phyloP scores from a whole-genome alignment of 2,329 filamentous ascomycete genomes.

The Allantophomopsis lycopodina region DNA sequence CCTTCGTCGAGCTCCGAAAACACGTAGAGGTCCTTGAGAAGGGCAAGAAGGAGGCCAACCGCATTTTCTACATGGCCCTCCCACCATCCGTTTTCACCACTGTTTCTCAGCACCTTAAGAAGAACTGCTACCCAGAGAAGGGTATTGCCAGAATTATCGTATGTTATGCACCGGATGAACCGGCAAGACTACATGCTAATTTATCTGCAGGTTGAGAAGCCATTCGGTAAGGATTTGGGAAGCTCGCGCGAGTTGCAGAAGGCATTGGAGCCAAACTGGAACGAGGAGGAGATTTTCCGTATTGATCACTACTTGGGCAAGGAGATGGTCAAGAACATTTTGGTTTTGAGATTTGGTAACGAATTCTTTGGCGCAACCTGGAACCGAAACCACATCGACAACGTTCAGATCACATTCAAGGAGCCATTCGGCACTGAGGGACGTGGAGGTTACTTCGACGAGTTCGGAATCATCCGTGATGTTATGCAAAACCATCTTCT shows the following conservation, averaged over 20 bases:
- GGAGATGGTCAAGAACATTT: constrained; percentile 99
- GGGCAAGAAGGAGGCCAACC: constrained; percentile 69
- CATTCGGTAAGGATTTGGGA: constrained; percentile 90
- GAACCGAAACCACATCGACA: constrained; percentile 99
- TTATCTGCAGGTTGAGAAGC: constrained; percentile 75
- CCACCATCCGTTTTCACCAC: constrained; percentile 96
- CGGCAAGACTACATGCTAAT: constrained; percentile 4
- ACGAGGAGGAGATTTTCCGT: constrained; percentile 95
- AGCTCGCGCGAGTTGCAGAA: constrained; percentile 92
- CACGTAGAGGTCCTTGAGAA: constrained; percentile 79
- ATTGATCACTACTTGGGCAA: constrained; percentile 99
- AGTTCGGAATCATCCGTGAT: constrained; percentile 98
- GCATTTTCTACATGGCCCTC: constrained; percentile 98
- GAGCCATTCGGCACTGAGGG: constrained; percentile 98
- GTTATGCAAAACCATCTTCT: constrained; percentile 99
- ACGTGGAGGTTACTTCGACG: constrained; percentile 95
- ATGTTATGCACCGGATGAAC: constrained; percentile 21
- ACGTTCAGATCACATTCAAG: constrained; percentile 98
- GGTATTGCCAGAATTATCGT: constrained; percentile 93
- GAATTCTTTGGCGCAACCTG: constrained; percentile 97
- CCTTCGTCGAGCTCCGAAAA: constrained; percentile 73
- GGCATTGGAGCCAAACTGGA: constrained; percentile 94
- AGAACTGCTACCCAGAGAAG: constrained; percentile 84
- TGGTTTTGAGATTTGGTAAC: constrained; percentile 96
- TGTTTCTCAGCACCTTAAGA: constrained; percentile 93